Base-by-base conservation (phyloP, 2,329 filamentous ascomycete species). In the Aspergillus glaucus region DNA sequence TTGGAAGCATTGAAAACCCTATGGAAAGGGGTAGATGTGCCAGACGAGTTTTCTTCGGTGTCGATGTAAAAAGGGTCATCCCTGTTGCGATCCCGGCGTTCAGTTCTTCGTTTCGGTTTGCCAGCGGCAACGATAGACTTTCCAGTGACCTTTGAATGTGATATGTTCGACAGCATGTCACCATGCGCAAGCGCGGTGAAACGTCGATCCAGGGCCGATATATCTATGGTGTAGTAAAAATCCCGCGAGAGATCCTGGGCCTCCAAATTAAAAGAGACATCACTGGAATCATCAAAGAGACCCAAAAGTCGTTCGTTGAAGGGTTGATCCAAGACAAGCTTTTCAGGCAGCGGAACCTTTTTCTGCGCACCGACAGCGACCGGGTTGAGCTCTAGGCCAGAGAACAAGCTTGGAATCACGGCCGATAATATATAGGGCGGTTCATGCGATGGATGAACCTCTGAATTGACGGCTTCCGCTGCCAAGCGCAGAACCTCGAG, bases 61-160 rank as follows among this genome's bases (percentile, higher is more conserved):
- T 76, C 76, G 61, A 98, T 97, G 63, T 98, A 98, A 67, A 95
- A 98, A 0, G 93, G 93, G 61, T 98, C 93, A 62, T 97, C 92
- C 57, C 81, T 87, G 66, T 95, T 88, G 49, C 89, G 81, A 63
- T 95, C 90, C 49, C 79, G 73, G 9, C 91, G 80, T 62, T 95
- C 88, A 3, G 85, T 82, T 58, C 85, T 87, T 53, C 87, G 80
- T 53, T 84, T 79, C 4, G 87, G 86, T 39, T 88, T 65, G 43
- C 88, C 88, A 58, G 89, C 85, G 1, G 85, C 75, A 52, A 92
- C 87, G 28, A 91, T 83, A 48, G 85, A 78, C 14, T 50, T 21
- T 34, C 52, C 48, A 14, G 47, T 55, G 3, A 59, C 36, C 12
- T 62, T 62, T 54, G 74, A 69, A 49, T 75, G 73, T 21, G 70